These are phyloP conservation scores for Neoascochyta sp. DNA, from an alignment of 2,329 filamentous ascomycete species.

Conservation along the genomic window DNA sequence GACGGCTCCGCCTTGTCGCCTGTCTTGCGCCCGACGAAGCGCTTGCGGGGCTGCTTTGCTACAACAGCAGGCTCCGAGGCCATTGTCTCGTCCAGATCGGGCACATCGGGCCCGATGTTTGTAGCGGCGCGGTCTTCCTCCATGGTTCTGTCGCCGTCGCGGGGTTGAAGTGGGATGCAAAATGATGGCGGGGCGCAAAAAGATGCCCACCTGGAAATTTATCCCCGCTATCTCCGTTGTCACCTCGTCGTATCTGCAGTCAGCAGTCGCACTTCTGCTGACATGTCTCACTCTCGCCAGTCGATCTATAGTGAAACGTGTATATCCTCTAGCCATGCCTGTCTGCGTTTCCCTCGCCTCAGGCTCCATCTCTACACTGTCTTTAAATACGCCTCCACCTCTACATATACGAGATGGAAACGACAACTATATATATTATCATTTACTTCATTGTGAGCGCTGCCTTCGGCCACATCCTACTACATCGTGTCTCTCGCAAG, in stretches of 20 bases:
- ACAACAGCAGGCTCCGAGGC: conserved; percentile 47
- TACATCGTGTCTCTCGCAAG: conserved; percentile 14
- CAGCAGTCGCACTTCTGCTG: too few species aligned
- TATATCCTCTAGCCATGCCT: too few species aligned
- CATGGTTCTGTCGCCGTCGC: conserved; percentile 49
- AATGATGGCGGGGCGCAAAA: conserved; percentile 8
- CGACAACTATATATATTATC: conserved; percentile 5
- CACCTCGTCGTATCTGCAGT: too few species aligned
- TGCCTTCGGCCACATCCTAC: conserved; percentile 6
- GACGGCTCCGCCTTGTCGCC: conserved; percentile 55
- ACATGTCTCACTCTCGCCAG: too few species aligned
- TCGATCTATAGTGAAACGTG: too few species aligned
- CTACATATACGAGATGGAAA: conserved; percentile 5
- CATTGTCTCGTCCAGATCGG: conserved; percentile 63
- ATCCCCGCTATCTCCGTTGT: too few species aligned
- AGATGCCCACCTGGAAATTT: conserved; percentile 6
- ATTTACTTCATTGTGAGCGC: conserved; percentile 12
- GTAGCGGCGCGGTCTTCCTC: conserved; percentile 70
- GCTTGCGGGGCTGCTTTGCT: conserved; percentile 75
- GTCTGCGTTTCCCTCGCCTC: neutral
- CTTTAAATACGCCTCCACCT: neutral
- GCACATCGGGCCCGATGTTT: conserved; percentile 65
- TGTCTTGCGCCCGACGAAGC: conserved; percentile 82
- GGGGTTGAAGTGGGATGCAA: conserved; percentile 15
- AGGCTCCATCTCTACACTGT: conserved; percentile 1